Conservation (phyloP, 495 filamentous ascomycete species). For the Penicilliopsis zonata region DNA sequence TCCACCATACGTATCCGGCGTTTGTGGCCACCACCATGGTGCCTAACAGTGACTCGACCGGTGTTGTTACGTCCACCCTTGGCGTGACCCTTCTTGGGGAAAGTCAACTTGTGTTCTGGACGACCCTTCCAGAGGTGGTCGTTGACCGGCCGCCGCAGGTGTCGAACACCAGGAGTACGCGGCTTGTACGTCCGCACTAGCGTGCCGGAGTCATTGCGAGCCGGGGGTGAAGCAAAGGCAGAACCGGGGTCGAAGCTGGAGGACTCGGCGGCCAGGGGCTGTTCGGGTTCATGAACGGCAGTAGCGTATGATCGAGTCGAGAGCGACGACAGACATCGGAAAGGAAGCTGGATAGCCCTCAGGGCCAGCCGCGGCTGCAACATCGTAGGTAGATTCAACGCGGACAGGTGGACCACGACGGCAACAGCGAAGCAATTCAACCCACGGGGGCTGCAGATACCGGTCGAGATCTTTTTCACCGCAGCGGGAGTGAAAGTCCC, state of each 20-base stretch:
- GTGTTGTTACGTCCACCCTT: slow-evolving; percentile 89
- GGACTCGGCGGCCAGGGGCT: slow-evolving; percentile 17
- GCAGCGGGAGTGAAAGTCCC: no score
- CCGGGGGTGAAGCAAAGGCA: slow-evolving; percentile 33
- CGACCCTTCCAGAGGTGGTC: slow-evolving; percentile 94
- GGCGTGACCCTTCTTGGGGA: slow-evolving; percentile 76
- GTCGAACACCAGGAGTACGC: slow-evolving; percentile 84
- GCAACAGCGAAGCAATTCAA: no score
- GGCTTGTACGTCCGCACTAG: slow-evolving; percentile 79
- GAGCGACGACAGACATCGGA: slow-evolving; percentile 25
- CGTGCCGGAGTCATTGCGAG: slow-evolving; percentile 23
- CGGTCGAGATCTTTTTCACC: no score
- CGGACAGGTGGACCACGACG: no score
- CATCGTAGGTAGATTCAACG: slow-evolving; percentile 40
- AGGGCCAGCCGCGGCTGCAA: slow-evolving; percentile 53
- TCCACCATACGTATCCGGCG: slow-evolving; percentile 84
- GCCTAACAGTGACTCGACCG: slow-evolving; percentile 74
- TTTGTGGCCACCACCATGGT: slow-evolving; percentile 84
- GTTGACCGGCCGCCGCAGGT: slow-evolving; percentile 83
- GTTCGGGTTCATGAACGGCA: slow-evolving; percentile 25
- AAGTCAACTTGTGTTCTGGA: slow-evolving; percentile 71
- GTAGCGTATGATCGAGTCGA: slow-evolving; percentile 45
- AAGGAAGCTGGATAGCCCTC: slow-evolving; percentile 36
- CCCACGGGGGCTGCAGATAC: no score
- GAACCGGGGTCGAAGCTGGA: slow-evolving; percentile 23